These are phyloP conservation scores for Candida saitoana DNA, from an alignment of 805 yeast genomes.

Conservation along the genomic window DNA sequence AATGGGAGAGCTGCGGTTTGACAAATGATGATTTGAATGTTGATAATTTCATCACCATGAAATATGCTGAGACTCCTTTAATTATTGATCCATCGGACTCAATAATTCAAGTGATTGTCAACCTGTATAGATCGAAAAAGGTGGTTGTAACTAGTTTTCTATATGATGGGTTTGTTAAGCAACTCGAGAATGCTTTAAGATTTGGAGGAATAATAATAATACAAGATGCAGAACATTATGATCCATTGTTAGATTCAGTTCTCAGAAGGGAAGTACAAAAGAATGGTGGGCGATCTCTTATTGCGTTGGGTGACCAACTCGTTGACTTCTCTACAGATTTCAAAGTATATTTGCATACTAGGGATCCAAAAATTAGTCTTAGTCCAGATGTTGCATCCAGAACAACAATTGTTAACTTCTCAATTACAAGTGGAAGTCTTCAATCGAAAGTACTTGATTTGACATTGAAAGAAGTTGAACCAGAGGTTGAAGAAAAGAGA, in stretches of 20 bases:
- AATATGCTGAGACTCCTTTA: conserved; percentile 42
- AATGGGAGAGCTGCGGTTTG: conserved; percentile 54
- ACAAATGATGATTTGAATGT: conserved; percentile 56
- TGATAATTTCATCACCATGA: conserved; percentile 60
- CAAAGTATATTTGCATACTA: conserved; percentile 56
- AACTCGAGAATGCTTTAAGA: conserved; percentile 72
- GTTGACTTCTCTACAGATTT: conserved; percentile 68
- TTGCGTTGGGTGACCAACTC: conserved; percentile 57
- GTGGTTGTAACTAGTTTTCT: conserved; percentile 64
- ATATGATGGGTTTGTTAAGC: conserved; percentile 61
- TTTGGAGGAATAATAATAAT: conserved; percentile 77
- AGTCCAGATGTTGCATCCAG: conserved; percentile 60
- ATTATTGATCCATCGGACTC: conserved; percentile 70
- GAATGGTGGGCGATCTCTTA: conserved; percentile 66
- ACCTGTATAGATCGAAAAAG: conserved; percentile 26
- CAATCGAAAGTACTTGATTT: conserved; percentile 59
- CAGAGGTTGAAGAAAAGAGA: conserved; percentile 63
- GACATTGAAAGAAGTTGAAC: conserved; percentile 51
- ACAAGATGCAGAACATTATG: conserved; percentile 75
- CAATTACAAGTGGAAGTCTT: conserved; percentile 65
- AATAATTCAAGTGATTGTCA: conserved; percentile 38
- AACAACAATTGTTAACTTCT: conserved; percentile 62
- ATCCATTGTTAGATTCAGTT: conserved; percentile 66
- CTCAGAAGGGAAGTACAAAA: conserved; percentile 56
- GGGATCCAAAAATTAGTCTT: conserved; percentile 46